Base-by-base conservation (phyloP, 2,329 filamentous ascomycete genomes). In the Verticillium dahliae region DNA sequence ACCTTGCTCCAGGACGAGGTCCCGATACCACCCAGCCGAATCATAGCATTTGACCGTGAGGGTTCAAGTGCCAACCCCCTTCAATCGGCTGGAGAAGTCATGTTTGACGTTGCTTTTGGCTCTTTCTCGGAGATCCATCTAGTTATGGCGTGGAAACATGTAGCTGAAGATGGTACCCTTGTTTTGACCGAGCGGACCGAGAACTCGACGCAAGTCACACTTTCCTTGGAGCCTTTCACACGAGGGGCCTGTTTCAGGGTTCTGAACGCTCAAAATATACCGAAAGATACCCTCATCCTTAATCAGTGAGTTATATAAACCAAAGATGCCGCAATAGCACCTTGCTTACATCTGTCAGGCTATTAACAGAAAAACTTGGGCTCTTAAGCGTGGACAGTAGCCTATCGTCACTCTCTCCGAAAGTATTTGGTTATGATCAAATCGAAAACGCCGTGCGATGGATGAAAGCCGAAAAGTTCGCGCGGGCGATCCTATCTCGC, bases 401-500 rank as follows among this genome's bases (percentile, higher is more conserved):
- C n/a, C n/a, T 9, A 27, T 11, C 45, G 11, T 18, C 18, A 11
- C 4, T n/a, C 18, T 52, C 45, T 10, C 6, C 10, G 6, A 52
- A 22, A 9, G 18, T 13, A 7, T 52, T 52, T 10, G 18, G 10
- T 22, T 52, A 18, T 22, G 2, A 52, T 7, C 15, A 27, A 52
- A 10, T 10, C 4, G n/a, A 52, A 52, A 4, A 52, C 13, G 35
- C 39, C 15, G n/a, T 22, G 6, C n/a, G 1, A 41, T n/a, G 18
- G n/a, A 52, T n/a, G 18, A 11, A 52, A 10, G 10, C n/a, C 45
- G 74, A 76, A 4, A 70, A 72, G 4, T 74, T 78, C 58, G 73
- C 71, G 3, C 79, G 78, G 0, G 80, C 80, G 55, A 72, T 79
- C 22, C 13, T 65, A 14, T 41, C 39, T 27, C 35, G 37, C 13